Evolutionary conservation across 257 asterid species (phyloP), one percentile per base, ranked within the genome.

Genomic region (Linaria vulgaris): DNA sequence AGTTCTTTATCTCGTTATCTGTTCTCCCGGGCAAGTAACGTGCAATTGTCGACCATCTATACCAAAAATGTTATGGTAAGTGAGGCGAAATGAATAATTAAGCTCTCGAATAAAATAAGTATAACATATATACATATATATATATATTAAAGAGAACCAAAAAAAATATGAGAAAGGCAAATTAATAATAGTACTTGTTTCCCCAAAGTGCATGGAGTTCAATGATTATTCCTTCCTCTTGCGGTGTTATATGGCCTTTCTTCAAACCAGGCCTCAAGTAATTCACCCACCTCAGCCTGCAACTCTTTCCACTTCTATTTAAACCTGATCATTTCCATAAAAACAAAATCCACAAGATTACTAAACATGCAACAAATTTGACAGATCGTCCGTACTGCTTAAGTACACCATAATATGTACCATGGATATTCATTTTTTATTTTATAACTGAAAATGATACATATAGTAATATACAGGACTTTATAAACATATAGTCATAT

Each of bases 221-320:
- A 9, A 80, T 67, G 74, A 83, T 73, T 39, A 83, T 75, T 8
- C 76, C 83, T 74, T 83, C 77, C 59, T 83, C 89, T 16, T 75
- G 78, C 15, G 86, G 86, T 23, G 82, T 75, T 57, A 83, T 65
- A 0, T 75, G 86, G 5, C 86, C 84, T 30, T 73, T 83, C 22
- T 80, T 83, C 15, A 83, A 71, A 68, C 81, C 89, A 15, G 89
- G 89, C 69, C 82, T 80, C 54, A 83, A 66, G 66, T 83, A 83
- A 71, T 83, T 83, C 67, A 83, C 89, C 86, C 89, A 83, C 27
- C 89, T 73, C 53, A 83, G 72, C 73, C 86, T 75, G 61, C 86
- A 68, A 50, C 89, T 83, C 70, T 83, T 83, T 25, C 84, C 89
- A 64, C 74, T 83, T 69, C 89, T 76, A 9, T 71, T 78, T 79